A percentile compares a stretch with the other conserved stretches of the same genome.
Evolutionary conservation across 305 asterid species (phyloP).

Genomic region (Fraxinus albicans): DNA sequence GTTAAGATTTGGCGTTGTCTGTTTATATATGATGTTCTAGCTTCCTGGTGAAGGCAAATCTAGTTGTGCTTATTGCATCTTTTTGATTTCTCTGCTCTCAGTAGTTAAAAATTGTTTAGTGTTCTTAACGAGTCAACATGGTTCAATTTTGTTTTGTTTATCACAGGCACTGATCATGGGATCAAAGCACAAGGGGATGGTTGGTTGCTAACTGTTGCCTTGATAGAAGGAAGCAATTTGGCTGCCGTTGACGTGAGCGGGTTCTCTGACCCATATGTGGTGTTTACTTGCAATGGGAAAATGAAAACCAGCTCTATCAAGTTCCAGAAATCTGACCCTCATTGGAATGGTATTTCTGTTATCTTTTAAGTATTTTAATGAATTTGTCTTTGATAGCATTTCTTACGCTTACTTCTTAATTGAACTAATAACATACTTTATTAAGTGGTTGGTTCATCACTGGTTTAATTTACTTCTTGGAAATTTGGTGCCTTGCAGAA

Average conservation of each 20-base stretch:
- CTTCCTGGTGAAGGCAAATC: background rate
- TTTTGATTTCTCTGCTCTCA: background rate
- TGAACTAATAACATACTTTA: background rate
- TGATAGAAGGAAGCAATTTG: slow-evolving; percentile 78
- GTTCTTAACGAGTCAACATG: slow-evolving; percentile 10
- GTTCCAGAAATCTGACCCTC: slow-evolving; percentile 79
- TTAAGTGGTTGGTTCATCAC: background rate
- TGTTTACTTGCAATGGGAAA: slow-evolving; percentile 92
- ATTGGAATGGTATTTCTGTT: slow-evolving; percentile 73
- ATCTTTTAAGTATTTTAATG: background rate
- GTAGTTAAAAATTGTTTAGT: background rate
- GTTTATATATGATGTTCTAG: background rate
- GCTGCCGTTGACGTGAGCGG: slow-evolving; percentile 84
- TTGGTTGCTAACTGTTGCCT: slow-evolving; percentile 94
- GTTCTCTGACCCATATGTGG: slow-evolving; percentile 92
- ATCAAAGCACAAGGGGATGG: slow-evolving; percentile 91
- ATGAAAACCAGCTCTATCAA: slow-evolving; percentile 85
- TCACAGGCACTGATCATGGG: slow-evolving; percentile 85
- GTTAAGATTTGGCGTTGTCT: background rate
- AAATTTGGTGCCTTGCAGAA: background rate
- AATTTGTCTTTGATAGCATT: background rate
- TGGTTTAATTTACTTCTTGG: background rate
- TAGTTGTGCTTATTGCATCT: background rate
- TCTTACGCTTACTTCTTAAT: background rate
- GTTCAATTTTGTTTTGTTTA: slow-evolving; percentile 22